Evolutionary conservation across 495 filamentous ascomycete species (phyloP).

Genomic region (Neurospora sp.): DNA sequence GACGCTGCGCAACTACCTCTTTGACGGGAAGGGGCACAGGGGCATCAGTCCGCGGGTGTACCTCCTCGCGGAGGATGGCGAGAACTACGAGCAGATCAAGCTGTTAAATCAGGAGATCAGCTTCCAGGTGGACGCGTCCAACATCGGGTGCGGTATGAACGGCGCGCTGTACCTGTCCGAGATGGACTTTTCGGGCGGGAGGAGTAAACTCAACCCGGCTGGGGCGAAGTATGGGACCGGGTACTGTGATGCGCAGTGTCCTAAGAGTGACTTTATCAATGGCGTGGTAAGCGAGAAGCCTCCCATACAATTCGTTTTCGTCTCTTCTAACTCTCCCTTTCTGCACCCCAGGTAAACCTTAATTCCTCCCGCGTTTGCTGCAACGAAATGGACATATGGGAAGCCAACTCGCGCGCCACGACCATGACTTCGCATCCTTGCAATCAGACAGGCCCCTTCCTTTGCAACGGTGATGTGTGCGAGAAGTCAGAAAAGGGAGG

Average conservation of each 20-base stretch:
- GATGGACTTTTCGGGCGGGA: constrained; percentile 48
- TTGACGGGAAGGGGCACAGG: constrained; percentile 17
- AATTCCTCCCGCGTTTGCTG: constrained; percentile 42
- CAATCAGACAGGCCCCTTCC: constrained; percentile 32
- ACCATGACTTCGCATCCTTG: constrained; percentile 50
- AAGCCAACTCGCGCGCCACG: constrained; percentile 50
- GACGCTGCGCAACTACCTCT: constrained; percentile 34
- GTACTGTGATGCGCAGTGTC: constrained; percentile 64
- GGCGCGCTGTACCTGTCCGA: constrained; percentile 57
- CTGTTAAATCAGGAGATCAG: constrained; percentile 49
- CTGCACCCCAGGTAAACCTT: constrained; percentile 31
- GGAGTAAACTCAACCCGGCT: constrained; percentile 45
- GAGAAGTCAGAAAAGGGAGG: constrained; percentile 25
- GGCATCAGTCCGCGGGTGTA: constrained; percentile 47
- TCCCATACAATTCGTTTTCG: not conserved
- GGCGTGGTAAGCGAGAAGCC: constrained; percentile 32
- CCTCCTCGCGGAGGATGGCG: constrained; percentile 42
- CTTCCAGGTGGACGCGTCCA: constrained; percentile 54
- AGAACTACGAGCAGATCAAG: constrained; percentile 50
- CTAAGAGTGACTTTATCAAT: constrained; percentile 43
- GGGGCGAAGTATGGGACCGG: constrained; percentile 57
- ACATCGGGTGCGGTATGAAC: constrained; percentile 56
- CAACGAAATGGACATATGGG: constrained; percentile 56
- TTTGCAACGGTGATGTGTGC: constrained; percentile 35
- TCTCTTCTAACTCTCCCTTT: not conserved